Evolutionary conservation across 257 asterid species (phyloP), one percentile per base, ranked within the genome.

Genomic region (Ballota nigra): DNA sequence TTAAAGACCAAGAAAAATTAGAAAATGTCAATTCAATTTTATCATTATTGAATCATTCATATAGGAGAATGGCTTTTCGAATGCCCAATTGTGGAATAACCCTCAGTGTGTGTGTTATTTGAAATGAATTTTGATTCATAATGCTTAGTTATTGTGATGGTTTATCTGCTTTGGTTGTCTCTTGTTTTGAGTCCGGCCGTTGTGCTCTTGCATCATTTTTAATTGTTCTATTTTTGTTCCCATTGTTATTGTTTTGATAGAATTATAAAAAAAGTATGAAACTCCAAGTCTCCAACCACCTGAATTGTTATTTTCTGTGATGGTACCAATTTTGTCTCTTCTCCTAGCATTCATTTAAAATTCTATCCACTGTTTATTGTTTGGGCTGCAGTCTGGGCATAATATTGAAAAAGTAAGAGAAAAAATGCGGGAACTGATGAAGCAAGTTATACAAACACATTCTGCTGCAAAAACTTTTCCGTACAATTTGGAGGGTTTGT

Each of bases 391-490:
- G 99, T 89, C 90, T 59, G 99, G 99, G 24, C 98, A 95, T 75
- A 95, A 95, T 81, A 95, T 92, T 61, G 99, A 92, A 78, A 92
- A 89, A 76, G 88, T 95, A 59, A 82, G 99, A 33, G 99, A 90
- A 76, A 92, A 92, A 74, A 92, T 95, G 98, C 81, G 96, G 85
- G 99, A 92, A 69, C 78, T 95, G 68, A 81, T 88, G 87, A 95
- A 92, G 83, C 96, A 86, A 80, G 68, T 95, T 60, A 88, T 88
- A 40, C 88, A 78, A 51, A 68, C 87, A 20, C 86, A 92, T 82
- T 95, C 98, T 56, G 96, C 99, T 3, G 80, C 96, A 41, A 95
- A 95, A 80, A 86, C 95, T 13, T 92, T 95, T 80, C 98, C 98
- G 16, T 95, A 82, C 76, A 74, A 90, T 82, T 84, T 92, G 85